Percentiles rank a stretch among this genome's conserved stretches.
phyloP scores from a whole-genome alignment of 2,329 filamentous ascomycete species.

The Falciphora oryzae region DNA sequence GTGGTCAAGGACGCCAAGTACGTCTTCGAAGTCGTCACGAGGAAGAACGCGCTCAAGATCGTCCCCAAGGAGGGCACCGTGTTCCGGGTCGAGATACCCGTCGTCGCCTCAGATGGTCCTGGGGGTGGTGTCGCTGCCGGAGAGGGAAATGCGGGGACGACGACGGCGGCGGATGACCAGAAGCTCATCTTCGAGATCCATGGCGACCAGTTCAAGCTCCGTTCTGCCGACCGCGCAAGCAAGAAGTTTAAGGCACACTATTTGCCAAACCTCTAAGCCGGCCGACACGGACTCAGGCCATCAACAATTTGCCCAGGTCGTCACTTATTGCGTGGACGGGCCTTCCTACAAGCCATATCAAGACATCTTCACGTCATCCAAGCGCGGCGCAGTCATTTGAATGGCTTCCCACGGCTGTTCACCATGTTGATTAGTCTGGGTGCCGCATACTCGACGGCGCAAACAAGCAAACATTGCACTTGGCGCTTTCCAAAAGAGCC shows the following conservation, averaged over 20 bases:
- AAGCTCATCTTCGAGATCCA: constrained; percentile 73
- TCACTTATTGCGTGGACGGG: background rate
- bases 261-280: constrained; percentile 61
- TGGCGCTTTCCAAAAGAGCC: background rate
- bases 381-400: background rate
- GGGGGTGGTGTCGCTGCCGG: constrained; percentile 14
- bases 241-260: constrained; percentile 89
- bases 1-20: constrained; percentile 85
- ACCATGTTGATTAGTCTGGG: background rate
- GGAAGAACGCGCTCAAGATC: constrained; percentile 62
- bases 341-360: background rate
- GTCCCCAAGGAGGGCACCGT: constrained; percentile 88
- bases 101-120: constrained; percentile 21
- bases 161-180: constrained; percentile 13
- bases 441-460: background rate
- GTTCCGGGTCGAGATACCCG: constrained; percentile 69
- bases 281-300: background rate
- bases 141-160: constrained; percentile 12
- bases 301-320: no score
- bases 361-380: background rate
- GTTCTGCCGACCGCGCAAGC: constrained; percentile 78
- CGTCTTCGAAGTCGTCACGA: constrained; percentile 78
- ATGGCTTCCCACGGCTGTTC: background rate
- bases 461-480: background rate
- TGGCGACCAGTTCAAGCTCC: constrained; percentile 79